These are phyloP conservation scores for Diutina neorugosa DNA, from an alignment of 1,139 yeast genomes.

Conservation along the genomic window DNA sequence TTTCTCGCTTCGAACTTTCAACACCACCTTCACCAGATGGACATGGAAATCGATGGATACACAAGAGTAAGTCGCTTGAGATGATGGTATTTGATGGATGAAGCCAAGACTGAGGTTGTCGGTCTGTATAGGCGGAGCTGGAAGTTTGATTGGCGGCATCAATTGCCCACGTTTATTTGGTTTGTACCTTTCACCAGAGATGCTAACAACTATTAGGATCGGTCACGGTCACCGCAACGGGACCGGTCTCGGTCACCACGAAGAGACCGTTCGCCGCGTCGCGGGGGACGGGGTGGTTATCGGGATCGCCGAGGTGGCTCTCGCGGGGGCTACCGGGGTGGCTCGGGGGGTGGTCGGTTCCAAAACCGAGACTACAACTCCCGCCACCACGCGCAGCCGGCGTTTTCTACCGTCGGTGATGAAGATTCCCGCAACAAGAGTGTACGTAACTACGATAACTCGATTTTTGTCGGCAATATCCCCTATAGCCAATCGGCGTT, in stretches of 20 bases:
- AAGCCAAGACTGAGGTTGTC: background rate
- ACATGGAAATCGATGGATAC: constrained; percentile 44
- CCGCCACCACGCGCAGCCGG: background rate
- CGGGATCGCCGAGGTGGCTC: constrained; percentile 10
- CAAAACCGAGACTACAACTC: background rate
- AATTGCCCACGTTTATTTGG: too few species aligned
- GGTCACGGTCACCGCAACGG: background rate
- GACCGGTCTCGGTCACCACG: background rate
- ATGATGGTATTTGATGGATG: constrained; percentile 4
- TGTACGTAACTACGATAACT: constrained; percentile 59
- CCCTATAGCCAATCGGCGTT: constrained; percentile 52
- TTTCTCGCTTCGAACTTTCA: background rate
- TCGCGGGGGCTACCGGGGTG: background rate
- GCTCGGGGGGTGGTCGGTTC: background rate
- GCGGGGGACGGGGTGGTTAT: constrained; percentile 12
- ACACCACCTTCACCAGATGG: constrained; percentile 24
- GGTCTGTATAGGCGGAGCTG: too few species aligned
- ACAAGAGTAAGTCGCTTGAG: constrained; percentile 31
- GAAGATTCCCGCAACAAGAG: constrained; percentile 22
- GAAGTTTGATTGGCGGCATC: too few species aligned
- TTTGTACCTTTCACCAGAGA: background rate
- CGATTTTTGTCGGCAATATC: constrained; percentile 62
- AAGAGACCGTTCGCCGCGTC: constrained; percentile 37
- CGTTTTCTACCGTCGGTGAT: constrained; percentile 11
- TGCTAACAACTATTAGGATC: background rate